Evolutionary conservation across 176 grass and related monocot species (phyloP), one percentile per base, ranked within the genome.

Genomic region (Thalia dealbata): DNA sequence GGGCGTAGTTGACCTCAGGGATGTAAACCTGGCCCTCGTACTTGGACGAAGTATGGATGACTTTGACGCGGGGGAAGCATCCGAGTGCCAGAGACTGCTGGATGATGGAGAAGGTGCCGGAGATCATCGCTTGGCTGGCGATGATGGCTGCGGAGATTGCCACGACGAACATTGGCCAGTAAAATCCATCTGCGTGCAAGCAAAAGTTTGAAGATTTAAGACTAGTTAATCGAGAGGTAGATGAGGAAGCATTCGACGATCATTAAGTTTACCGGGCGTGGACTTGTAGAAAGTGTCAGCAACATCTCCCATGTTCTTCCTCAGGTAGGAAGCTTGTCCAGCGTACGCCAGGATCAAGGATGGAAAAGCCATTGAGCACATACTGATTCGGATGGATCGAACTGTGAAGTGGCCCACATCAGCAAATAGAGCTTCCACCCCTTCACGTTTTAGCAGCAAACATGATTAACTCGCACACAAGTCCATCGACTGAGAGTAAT

Each of bases 361-460:
- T 0, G 89, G 88, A 83, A 89, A 96, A 72, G 89, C 73, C 71
- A 91, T 80, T 71, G 21, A 21, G 11, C 44, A 18, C 28, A 60
- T 28, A 28, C 70, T 60, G 78, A 89, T 84, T 84, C 87, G 86
- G 76, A 96, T 86, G 21, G 88, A 83, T 74, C 74, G 78, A 72
- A 91, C 83, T 61, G 90, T 89, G 82, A 96, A 96, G 61, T 96
- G 92, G 6, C 92, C 88, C 12, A 96, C 77, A 73, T 91, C 86
- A 69, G 92, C 92, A 85, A 87, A 91, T 83, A 96, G 84, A 0
- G 81, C 86, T 76, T 96, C 92, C 12, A 88, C 91, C 67, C 88
- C 86, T 96, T 2, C 7, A 52, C 14, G 81, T 86, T 69, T 6
- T 67, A 64, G 11, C n/a, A n/a, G n/a, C n/a, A n/a, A n/a, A n/a